Conservation (phyloP, 2,329 filamentous ascomycete genomes). For the Gnomoniopsis sp. region DNA sequence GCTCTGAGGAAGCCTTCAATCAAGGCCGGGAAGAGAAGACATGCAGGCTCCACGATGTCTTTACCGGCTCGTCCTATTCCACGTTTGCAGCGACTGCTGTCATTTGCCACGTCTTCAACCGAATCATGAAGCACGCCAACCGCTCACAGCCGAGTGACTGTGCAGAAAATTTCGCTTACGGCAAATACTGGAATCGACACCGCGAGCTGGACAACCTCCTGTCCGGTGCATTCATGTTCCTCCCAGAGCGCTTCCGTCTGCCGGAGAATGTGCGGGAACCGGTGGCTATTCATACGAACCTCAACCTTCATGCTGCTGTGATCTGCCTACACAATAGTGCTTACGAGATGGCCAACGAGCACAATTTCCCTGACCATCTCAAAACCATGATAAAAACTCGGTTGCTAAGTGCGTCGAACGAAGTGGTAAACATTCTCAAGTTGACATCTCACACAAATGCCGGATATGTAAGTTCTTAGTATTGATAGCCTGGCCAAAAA, state of each 20-base stretch:
- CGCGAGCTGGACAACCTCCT: conserved; percentile 77
- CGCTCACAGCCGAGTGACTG: conserved; percentile 65
- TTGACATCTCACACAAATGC: conserved; percentile 70
- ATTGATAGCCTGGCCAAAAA: neutral
- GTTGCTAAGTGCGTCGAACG: conserved; percentile 75
- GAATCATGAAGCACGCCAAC: conserved; percentile 78
- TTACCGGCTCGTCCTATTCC: conserved; percentile 62
- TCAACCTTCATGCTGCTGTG: conserved; percentile 82
- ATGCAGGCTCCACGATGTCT: conserved; percentile 59
- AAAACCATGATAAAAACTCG: conserved; percentile 69
- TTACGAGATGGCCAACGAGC: conserved; percentile 74
- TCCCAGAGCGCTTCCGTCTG: conserved; percentile 72
- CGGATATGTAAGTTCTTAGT: conserved; percentile 52
- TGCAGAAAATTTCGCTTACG: conserved; percentile 69
- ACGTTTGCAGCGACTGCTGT: conserved; percentile 71
- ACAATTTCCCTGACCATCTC: conserved; percentile 62
- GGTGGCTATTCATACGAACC: conserved; percentile 76
- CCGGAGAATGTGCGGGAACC: conserved; percentile 66
- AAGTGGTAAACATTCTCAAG: conserved; percentile 80
- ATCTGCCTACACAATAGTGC: conserved; percentile 90
- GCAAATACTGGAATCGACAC: conserved; percentile 83
- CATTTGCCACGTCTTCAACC: conserved; percentile 75
- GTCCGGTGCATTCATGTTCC: conserved; percentile 71
- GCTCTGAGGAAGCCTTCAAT: conserved; percentile 73
- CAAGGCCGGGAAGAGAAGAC: conserved; percentile 61